A percentile compares a stretch with the other conserved stretches of the same genome.
Conservation (phyloP, 805 yeast genomes). For the Phaffomyces opuntiae region DNA sequence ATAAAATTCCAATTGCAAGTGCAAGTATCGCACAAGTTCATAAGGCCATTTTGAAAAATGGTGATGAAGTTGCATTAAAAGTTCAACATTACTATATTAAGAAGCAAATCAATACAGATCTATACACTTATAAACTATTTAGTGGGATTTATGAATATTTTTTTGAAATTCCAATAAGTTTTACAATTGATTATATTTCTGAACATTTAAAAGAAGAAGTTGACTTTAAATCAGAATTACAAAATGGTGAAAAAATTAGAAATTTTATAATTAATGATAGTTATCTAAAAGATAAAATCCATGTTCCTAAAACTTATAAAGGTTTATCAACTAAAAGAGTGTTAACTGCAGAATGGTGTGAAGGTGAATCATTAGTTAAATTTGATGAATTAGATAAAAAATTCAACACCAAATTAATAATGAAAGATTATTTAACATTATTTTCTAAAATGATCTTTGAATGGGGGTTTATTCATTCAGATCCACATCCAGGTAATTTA, state of each 20-base stretch:
- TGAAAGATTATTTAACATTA: conserved; percentile 41
- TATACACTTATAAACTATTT: conserved; percentile 46
- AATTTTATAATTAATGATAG: conserved; percentile 35
- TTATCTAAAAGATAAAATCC: conserved; percentile 33
- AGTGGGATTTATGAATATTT: conserved; percentile 47
- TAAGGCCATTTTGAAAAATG: conserved; percentile 38
- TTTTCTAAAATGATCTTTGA: conserved; percentile 51
- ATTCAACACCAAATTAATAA: conserved; percentile 32
- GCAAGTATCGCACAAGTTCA: conserved; percentile 75
- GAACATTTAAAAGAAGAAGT: conserved; percentile 53
- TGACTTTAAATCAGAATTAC: conserved; percentile 50
- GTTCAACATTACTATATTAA: conserved; percentile 59
- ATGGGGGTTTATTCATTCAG: conserved; percentile 62
- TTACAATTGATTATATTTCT: conserved; percentile 50
- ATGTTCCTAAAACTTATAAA: conserved; percentile 48
- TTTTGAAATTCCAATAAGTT: conserved; percentile 58
- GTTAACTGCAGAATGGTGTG: conserved; percentile 68
- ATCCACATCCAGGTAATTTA: conserved; percentile 78
- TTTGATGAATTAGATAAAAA: conserved; percentile 33
- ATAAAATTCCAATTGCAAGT: conserved; percentile 59
- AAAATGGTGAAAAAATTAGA: conserved; percentile 40
- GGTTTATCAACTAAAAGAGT: conserved; percentile 43
- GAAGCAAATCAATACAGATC: conserved; percentile 55
- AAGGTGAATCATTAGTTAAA: conserved; percentile 54
- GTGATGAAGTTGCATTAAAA: conserved; percentile 55